Percentiles rank a stretch among this genome's conserved stretches.
phyloP scores from a whole-genome alignment of 208 protist species.

The Crithidia bombi region DNA sequence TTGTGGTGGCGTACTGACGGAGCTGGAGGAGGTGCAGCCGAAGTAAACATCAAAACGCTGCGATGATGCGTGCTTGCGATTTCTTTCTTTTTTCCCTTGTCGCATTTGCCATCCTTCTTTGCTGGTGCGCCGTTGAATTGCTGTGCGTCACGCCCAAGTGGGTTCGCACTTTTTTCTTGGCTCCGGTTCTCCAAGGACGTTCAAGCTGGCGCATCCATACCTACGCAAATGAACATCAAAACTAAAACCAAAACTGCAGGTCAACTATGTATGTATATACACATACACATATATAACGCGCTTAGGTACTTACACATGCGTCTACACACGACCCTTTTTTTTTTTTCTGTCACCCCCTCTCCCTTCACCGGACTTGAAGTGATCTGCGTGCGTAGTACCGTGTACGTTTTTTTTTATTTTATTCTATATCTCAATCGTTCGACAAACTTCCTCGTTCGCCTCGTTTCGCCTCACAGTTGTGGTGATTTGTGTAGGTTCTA shows the following conservation, averaged over 20 bases:
- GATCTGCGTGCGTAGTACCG: neutral
- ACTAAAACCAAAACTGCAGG: no score
- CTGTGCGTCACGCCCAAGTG: no score
- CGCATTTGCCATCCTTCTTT: neutral
- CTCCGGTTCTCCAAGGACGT: no score
- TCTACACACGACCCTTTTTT: neutral
- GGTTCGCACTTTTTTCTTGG: no score
- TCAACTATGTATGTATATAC: no score
- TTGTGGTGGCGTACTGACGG: slow-evolving; percentile 90
- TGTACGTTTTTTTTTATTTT: neutral
- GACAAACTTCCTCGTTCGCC: neutral
- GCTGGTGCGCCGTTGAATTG: no score
- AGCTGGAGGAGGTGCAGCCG: slow-evolving; percentile 86
- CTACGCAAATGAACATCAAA: no score
- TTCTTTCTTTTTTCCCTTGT: neutral
- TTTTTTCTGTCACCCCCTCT: neutral
- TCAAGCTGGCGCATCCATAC: no score
- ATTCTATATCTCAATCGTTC: slow-evolving; percentile 25
- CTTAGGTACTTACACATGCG: neutral
- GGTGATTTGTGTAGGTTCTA: no score
- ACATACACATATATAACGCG: neutral
- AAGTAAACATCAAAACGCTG: neutral
- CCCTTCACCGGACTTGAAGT: neutral
- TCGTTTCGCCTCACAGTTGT: no score
- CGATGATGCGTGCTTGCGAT: no score